Conservation (phyloP, 768 basidiomycete species). For the Tricholoma matsutake region DNA sequence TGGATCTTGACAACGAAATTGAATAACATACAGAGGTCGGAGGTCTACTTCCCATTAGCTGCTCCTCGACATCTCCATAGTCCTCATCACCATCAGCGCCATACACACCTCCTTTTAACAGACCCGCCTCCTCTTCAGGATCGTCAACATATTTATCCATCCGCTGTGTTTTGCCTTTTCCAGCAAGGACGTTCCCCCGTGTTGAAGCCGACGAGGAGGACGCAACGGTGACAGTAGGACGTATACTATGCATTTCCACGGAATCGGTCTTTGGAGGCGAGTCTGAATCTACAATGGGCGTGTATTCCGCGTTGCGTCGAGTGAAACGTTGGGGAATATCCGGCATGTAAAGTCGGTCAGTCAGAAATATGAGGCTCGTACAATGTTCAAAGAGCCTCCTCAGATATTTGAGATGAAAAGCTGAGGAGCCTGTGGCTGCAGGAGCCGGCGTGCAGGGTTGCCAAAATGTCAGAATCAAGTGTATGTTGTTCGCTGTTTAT, state of each 20-base stretch:
- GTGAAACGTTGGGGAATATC: conserved; percentile 70
- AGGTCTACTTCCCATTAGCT: conserved; percentile 6
- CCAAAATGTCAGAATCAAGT: not conserved
- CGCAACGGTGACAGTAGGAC: conserved; percentile 20
- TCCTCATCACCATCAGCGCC: conserved; percentile 37
- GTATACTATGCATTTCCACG: conserved; percentile 23
- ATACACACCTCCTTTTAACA: conserved; percentile 42
- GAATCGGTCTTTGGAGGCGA: conserved; percentile 16
- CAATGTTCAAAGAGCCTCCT: not conserved
- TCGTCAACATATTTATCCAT: conserved; percentile 60
- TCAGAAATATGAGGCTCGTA: not conserved
- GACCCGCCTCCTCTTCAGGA: conserved; percentile 57
- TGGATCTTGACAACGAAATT: conserved; percentile 6
- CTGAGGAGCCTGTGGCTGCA: not conserved
- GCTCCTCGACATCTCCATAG: conserved; percentile 15
- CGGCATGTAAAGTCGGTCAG: conserved; percentile 40
- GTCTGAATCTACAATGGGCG: conserved; percentile 36
- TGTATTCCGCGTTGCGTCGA: conserved; percentile 50
- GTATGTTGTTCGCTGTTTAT: not conserved
- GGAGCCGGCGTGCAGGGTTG: not conserved
- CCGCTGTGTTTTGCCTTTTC: conserved; percentile 44
- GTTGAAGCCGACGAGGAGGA: conserved; percentile 21
- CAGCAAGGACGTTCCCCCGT: conserved; percentile 24
- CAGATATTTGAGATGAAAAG: not conserved
- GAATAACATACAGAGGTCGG: not conserved